Base-by-base conservation (phyloP, 208 protist genomes). In the Crithidia mellificae region DNA sequence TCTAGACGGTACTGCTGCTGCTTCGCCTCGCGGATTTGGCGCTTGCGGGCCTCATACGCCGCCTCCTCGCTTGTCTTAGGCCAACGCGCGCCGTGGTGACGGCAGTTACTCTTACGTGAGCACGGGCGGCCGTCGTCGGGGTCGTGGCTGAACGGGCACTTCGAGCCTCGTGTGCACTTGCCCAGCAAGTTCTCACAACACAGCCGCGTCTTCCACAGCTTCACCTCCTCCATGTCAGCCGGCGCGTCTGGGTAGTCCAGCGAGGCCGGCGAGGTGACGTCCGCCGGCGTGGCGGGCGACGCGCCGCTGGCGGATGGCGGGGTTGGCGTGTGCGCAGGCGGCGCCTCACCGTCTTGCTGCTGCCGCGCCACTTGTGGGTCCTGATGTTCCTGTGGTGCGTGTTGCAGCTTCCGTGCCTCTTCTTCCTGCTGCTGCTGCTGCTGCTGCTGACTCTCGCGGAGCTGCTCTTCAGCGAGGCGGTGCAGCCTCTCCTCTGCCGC, bases 141-240 rank as follows among this genome's bases (percentile, higher is more conserved):
- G n/a, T 91, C 85, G 63, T 95, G 90, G 51, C 80, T 85, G 46
- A 84, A 92, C 24, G 65, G 72, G 64, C 87, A 95, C 20, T 68
- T 66, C 2, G 65, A 51, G n/a, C 77, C 71, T 24, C 59, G 70
- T 24, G 49, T 44, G 56, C 86, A 92, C 34, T 54, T 41, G 15
- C 78, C 80, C 29, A 49, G 68, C 41, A 92, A 58, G 59, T 90
- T 41, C 15, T 91, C 82, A 69, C 89, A 92, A 68, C 89, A 92
- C 34, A 92, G 63, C 12, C 86, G 85, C 43, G 69, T 80, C 39
- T 69, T 68, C 83, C 86, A 92, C 49, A 92, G 58, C 62, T 78
- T 69, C 20, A 90, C 81, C 66, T 87, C 78, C 22, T 74, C 70
- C 24, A 78, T 57, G 15, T 65, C 63, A 0, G 53, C 24, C 12